A percentile compares a stretch with the other conserved stretches of the same genome.
Conservation (phyloP, 306 rosid genomes). For the Cicer yamashitae region DNA sequence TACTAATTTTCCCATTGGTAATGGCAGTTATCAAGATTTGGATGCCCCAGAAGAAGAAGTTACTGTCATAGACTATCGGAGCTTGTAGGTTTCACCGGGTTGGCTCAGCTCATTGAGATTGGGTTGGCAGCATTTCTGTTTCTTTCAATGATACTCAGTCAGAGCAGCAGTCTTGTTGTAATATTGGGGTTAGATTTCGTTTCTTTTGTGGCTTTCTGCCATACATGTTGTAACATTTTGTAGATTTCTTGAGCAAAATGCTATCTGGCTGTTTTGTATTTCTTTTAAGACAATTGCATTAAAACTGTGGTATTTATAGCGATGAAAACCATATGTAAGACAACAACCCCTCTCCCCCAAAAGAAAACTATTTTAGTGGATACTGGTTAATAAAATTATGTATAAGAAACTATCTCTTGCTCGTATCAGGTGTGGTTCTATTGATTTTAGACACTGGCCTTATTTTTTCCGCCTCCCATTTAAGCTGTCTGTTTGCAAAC, state of each 20-base stretch:
- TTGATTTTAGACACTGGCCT: no score
- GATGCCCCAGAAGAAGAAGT: constrained; percentile 98
- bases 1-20: constrained; percentile 35
- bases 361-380: constrained; percentile 1
- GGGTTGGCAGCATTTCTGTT: constrained; percentile 17
- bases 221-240: constrained; percentile 11
- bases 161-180: constrained; percentile 30
- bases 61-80: constrained; percentile 96
- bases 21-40: constrained; percentile 93
- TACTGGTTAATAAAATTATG: not conserved
- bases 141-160: constrained; percentile 20
- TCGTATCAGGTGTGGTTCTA: not conserved
- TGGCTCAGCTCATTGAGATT: constrained; percentile 30
- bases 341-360: not conserved
- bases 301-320: constrained; percentile 3
- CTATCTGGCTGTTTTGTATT: constrained; percentile 3
- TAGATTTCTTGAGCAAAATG: constrained; percentile 25
- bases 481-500: no score
- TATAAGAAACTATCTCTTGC: not conserved
- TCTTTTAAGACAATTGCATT: not conserved
- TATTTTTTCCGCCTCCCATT: no score
- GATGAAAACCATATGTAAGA: not conserved
- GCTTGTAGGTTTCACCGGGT: constrained; percentile 55
- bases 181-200: constrained; percentile 31
- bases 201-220: constrained; percentile 29